Conservation (phyloP, 2,329 filamentous ascomycete species). For the Aspergillus sp. region DNA sequence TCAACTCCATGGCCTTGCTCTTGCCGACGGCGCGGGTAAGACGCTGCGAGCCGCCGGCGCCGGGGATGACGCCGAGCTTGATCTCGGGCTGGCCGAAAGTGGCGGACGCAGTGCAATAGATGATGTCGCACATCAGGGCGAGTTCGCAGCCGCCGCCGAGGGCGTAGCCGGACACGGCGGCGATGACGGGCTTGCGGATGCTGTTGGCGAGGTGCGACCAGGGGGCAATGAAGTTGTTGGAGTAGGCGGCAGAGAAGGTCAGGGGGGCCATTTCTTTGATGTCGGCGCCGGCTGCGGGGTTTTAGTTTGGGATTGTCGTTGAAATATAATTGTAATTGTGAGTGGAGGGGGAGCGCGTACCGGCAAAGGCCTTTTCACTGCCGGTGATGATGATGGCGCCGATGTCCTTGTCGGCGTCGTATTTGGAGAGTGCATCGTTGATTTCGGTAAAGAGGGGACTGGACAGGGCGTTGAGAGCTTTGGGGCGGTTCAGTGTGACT, state of each 20-base stretch:
- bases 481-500: conserved; percentile 94
- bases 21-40: conserved; percentile 81
- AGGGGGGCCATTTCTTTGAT: conserved; percentile 99
- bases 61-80: conserved; percentile 88
- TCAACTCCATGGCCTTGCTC: conserved; percentile 85
- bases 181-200: conserved; percentile 91
- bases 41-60: conserved; percentile 86
- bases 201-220: conserved; percentile 84
- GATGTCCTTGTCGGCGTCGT: conserved; percentile 68
- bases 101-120: conserved; percentile 82
- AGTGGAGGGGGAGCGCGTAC: conserved; percentile 26
- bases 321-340: not conserved
- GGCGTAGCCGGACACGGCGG: conserved; percentile 90
- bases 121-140: conserved; percentile 93
- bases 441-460: conserved; percentile 89
- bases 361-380: conserved; percentile 81
- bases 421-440: conserved; percentile 69
- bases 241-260: conserved; percentile 84
- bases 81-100: conserved; percentile 98
- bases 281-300: conserved; percentile 73
- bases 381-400: conserved; percentile 83
- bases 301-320: conserved; percentile 1
- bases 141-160: conserved; percentile 95
- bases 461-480: conserved; percentile 90
- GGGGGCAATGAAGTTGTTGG: conserved; percentile 85